Evolutionary conservation across 2,329 filamentous ascomycete species (phyloP), one percentile per base, ranked within the genome.

Genomic region (Aquanectria penicillioides): DNA sequence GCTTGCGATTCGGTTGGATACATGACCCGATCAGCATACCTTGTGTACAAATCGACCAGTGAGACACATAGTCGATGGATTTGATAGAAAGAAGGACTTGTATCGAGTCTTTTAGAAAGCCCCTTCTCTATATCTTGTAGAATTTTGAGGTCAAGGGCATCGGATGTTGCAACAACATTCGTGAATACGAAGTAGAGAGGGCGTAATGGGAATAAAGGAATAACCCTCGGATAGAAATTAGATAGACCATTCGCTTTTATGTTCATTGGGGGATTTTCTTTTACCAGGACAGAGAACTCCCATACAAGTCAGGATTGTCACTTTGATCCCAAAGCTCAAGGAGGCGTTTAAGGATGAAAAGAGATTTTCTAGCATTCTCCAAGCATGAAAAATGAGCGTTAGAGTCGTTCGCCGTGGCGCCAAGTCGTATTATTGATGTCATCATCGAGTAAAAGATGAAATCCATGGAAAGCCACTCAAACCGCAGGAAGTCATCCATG

Each of bases 401-500:
- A n/a, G 43, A 34, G 17, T 47, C 43, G 13, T 47, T 47, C 15
- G 17, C 28, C 6, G 43, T 47, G 2, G 38, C 38, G 7, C 38
- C 38, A 13, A 47, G 43, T 4, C 43, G 28, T 5, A 47, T 47
- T 8, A 47, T 47, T 1, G 43, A 47, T 23, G 43, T 47, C 43
- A 47, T 47, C 43, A 47, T 47, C 17, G 43, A 47, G 29, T 34
- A 34, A 13, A 47, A 47, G 17, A 47, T 33, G 18, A 47, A 47
- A n/a, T 47, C 43, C 4, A 47, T 11, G 11, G 28, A 28, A 25
- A 47, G 43, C 43, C 43, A 47, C 17, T 47, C 43, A 34, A 47
- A 47, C 15, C 34, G 29, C 17, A 47, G 18, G 15, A 47, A 47
- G 1, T 47, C 17, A 15, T 47, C 17, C 10, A 29, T 34, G 11